Percentiles rank a stretch among this genome's conserved stretches.
Evolutionary conservation across 2,329 filamentous ascomycete genomes (phyloP).

Genomic region (Cladophialophora psammophila): DNA sequence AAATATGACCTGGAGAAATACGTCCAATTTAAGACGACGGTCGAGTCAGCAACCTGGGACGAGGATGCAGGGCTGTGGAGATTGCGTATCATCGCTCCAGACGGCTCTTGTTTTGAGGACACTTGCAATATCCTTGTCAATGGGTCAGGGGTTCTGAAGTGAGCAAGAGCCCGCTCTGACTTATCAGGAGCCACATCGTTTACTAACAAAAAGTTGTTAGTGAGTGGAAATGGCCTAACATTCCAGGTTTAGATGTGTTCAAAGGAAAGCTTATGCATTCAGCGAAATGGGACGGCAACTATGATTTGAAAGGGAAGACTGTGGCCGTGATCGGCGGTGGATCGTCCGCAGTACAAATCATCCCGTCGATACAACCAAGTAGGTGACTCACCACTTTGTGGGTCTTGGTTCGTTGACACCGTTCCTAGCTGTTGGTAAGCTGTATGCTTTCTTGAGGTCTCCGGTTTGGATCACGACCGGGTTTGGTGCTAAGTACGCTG

Average conservation of each 20-base stretch:
- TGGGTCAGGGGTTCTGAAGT: constrained; percentile 51
- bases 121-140: constrained; percentile 48
- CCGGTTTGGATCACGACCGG: constrained; percentile 39
- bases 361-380: constrained; percentile 55
- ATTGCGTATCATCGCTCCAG: constrained; percentile 18
- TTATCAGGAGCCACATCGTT: background rate
- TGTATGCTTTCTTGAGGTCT: constrained; percentile 41
- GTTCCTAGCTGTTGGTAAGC: constrained; percentile 34
- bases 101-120: constrained; percentile 31
- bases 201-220: background rate
- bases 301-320: constrained; percentile 57
- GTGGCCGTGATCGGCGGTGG: constrained; percentile 64
- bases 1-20: constrained; percentile 42
- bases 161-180: background rate
- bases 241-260: constrained; percentile 62
- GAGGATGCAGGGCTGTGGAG: constrained; percentile 33
- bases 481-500: constrained; percentile 38
- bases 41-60: constrained; percentile 38
- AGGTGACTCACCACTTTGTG: background rate
- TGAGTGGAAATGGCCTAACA: constrained; percentile 60
- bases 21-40: constrained; percentile 39
- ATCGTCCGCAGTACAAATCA: constrained; percentile 63
- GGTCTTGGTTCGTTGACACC: background rate
- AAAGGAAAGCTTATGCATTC: constrained; percentile 63
- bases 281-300: constrained; percentile 62